Evolutionary conservation across 768 basidiomycete species (phyloP), one percentile per base, ranked within the genome.

Genomic region (Suillus weaverae): DNA sequence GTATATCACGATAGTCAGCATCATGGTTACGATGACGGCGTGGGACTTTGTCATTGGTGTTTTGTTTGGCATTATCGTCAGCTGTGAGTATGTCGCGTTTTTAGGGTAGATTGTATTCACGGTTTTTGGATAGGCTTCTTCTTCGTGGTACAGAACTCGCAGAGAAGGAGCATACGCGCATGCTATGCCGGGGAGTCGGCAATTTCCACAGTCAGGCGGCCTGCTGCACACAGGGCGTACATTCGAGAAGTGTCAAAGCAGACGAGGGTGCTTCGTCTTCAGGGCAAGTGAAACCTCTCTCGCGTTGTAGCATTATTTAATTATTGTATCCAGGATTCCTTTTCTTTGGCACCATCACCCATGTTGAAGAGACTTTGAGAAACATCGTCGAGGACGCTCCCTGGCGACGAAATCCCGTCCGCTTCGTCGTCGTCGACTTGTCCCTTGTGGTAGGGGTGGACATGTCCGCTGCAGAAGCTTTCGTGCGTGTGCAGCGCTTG

Each of bases 31-130:
- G 64, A 99, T 98, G 97, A 96, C 95, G 2, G 84, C 85, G 4
- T 94, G 88, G 88, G 95, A 98, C 78, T 98, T 98, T 70, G 95
- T 98, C 7, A 87, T 90, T 68, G 97, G 97, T 0, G 92, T 99
- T 0, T 76, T 96, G 3, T 93, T 96, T 70, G 97, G 97, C 6
- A 93, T 99, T 71, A 80, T 97, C 62, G 87, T 95, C 63, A 94
- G 94, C 70, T 97, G 95, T 90, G 76, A 72, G 89, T 79, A 0
- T 11, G 54, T 48, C 4, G 10, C 56, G 5, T 43, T 46, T 11
- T 57, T 8, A 5, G 5, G 50, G 66, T 22, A 33, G 46, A 57
- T 36, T 8, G 33, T 63, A 20, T 22, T 33, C 54, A 41, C 2
- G 20, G 35, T 30, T 46, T 46, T 9, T 46, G 32, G 41, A 48